phyloP scores from a whole-genome alignment of 2,329 filamentous ascomycete genomes.

The Fusarium miscanthi region DNA sequence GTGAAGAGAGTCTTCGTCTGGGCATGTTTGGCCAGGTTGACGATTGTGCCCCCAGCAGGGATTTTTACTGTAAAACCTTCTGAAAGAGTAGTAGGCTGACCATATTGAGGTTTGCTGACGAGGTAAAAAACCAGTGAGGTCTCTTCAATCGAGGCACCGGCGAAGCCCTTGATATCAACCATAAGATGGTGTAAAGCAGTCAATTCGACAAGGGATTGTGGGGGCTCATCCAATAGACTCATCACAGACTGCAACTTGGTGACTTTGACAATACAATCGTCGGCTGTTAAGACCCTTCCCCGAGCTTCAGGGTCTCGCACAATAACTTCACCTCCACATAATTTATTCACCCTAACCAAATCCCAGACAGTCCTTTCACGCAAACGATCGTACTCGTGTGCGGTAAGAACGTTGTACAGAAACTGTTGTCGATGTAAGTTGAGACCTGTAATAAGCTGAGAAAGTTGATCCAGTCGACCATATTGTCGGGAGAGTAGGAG shows the following conservation, averaged over 20 bases:
- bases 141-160: conserved; percentile 78
- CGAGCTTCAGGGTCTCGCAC: conserved; percentile 87
- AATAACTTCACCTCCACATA: conserved; percentile 93
- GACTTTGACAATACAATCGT: conserved; percentile 92
- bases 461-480: conserved; percentile 81
- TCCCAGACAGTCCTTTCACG: conserved; percentile 96
- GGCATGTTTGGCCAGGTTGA: conserved; percentile 70
- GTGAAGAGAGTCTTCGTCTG: conserved; percentile 88
- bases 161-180: conserved; percentile 85
- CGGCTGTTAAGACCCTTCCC: conserved; percentile 87
- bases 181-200: conserved; percentile 83
- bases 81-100: conserved; percentile 74
- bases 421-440: conserved; percentile 90
- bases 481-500: conserved; percentile 87
- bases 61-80: conserved; percentile 86
- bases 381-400: conserved; percentile 81
- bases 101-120: conserved; percentile 75
- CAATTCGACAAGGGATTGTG: conserved; percentile 73
- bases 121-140: conserved; percentile 83
- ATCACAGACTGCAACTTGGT: conserved; percentile 94
- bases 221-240: conserved; percentile 90
- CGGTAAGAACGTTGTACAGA: conserved; percentile 91
- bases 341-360: conserved; percentile 91
- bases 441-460: conserved; percentile 81
- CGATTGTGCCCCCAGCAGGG: conserved; percentile 77